Evolutionary conservation across 345 rosid species (phyloP).

Genomic region (Hibiscus mutabilis): DNA sequence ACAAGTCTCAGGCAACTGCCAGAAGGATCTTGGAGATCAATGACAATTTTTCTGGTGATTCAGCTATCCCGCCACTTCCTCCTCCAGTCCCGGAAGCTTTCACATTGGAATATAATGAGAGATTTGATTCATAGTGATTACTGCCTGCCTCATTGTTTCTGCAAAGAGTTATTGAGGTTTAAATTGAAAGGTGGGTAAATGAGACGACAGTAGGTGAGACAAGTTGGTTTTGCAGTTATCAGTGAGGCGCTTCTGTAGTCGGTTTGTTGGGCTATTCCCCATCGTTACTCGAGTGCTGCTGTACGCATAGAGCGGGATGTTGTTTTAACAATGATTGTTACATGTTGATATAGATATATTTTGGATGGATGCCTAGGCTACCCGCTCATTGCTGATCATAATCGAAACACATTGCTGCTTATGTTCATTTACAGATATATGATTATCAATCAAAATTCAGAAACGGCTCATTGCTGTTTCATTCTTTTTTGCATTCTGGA

Average conservation of each 20-base stretch:
- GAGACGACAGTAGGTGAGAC: not conserved
- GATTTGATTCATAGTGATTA: not conserved
- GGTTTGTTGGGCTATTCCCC: slow-evolving; percentile 33
- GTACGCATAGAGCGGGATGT: slow-evolving; percentile 23
- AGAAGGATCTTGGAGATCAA: slow-evolving; percentile 43
- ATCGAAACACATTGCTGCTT: not conserved
- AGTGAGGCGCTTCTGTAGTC: slow-evolving; percentile 10
- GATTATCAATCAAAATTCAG: not conserved
- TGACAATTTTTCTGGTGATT: slow-evolving; percentile 11
- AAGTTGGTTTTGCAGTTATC: not conserved
- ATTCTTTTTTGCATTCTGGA: not conserved
- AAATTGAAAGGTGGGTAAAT: not conserved
- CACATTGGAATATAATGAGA: slow-evolving; percentile 13
- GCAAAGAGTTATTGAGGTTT: not conserved
- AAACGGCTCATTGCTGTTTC: not conserved
- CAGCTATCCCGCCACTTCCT: slow-evolving; percentile 58
- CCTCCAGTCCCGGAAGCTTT: slow-evolving; percentile 39
- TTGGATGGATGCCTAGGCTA: not conserved
- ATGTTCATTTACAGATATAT: not conserved
- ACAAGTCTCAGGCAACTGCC: slow-evolving; percentile 36
- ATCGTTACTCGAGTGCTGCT: slow-evolving; percentile 43
- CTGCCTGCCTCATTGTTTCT: slow-evolving; percentile 5
- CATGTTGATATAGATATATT: not conserved
- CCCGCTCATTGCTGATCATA: not conserved
- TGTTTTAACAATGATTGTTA: not conserved